Conservation (phyloP, 2,329 filamentous ascomycete species). For the Claviceps sp. region DNA sequence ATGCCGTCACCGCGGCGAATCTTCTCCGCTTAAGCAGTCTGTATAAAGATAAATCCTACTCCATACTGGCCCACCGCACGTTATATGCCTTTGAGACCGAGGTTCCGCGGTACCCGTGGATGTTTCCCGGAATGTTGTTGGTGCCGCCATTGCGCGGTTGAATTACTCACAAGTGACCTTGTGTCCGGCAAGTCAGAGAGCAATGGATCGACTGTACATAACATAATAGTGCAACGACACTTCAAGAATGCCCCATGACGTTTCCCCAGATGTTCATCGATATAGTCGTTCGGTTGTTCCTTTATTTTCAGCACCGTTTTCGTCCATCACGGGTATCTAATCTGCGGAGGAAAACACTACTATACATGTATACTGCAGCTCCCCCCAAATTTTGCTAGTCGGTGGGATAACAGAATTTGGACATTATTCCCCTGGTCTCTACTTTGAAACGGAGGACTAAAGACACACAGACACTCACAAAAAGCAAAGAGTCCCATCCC, state of each 20-base stretch:
- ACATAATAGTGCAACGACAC: too few relatives aligned
- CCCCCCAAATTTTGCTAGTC: not conserved
- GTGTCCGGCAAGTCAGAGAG: too few relatives aligned
- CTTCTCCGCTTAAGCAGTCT: conserved; percentile 67
- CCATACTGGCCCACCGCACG: conserved; percentile 54
- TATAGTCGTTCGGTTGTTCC: too few relatives aligned
- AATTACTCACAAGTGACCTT: conserved; percentile 25
- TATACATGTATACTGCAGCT: not conserved
- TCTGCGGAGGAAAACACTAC: conserved; percentile 17
- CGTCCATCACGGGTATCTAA: conserved; percentile 27
- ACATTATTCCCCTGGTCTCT: not conserved
- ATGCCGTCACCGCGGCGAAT: conserved; percentile 76
- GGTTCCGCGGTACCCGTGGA: conserved; percentile 81
- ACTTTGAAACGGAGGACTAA: too few relatives aligned
- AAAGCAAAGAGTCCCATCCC: not conserved
- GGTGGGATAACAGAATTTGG: not conserved
- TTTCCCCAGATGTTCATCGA: too few relatives aligned
- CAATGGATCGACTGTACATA: too few relatives aligned
- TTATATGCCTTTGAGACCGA: conserved; percentile 82
- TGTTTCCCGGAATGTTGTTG: conserved; percentile 71
- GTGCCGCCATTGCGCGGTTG: conserved; percentile 56
- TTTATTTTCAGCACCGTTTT: conserved; percentile 2
- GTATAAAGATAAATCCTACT: conserved; percentile 52
- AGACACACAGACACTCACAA: not conserved
- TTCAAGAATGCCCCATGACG: too few relatives aligned